Conservation (phyloP, 306 rosid species). For the Glycyrrhiza uralensis region DNA sequence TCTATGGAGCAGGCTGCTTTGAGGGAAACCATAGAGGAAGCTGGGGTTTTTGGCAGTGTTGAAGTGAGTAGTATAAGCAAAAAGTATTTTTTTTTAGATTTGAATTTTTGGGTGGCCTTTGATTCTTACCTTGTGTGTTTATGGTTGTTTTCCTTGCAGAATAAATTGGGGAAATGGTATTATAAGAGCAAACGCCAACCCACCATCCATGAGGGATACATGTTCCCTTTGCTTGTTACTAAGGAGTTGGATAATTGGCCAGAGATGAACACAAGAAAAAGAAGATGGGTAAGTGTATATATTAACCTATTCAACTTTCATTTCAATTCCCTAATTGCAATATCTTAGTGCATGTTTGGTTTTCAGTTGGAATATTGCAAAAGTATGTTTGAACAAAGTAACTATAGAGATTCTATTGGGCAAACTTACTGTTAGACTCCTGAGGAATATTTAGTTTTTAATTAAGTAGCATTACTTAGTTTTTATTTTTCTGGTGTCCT, state of each 20-base stretch:
- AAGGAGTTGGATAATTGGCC: constrained; percentile 76
- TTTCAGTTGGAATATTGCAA: too few species aligned
- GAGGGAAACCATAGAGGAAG: constrained; percentile 89
- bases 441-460: too few species aligned
- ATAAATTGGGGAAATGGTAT: constrained; percentile 59
- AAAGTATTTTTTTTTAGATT: not conserved
- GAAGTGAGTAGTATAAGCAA: constrained; percentile 49
- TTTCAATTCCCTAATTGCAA: not conserved
- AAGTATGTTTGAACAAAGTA: too few species aligned
- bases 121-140: constrained; percentile 20
- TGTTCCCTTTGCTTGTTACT: constrained; percentile 79
- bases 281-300: constrained; percentile 72
- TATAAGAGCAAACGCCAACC: constrained; percentile 80
- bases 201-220: constrained; percentile 55
- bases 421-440: too few species aligned
- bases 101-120: not conserved
- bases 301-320: not conserved
- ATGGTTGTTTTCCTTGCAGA: constrained; percentile 41
- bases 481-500: constrained; percentile 26
- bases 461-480: not conserved
- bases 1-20: constrained; percentile 76
- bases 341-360: not conserved
- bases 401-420: too few species aligned
- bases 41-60: constrained; percentile 74
- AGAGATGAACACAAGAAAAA: constrained; percentile 55